phyloP scores from a whole-genome alignment of 2,329 filamentous ascomycete species.

The Apiospora sp. region DNA sequence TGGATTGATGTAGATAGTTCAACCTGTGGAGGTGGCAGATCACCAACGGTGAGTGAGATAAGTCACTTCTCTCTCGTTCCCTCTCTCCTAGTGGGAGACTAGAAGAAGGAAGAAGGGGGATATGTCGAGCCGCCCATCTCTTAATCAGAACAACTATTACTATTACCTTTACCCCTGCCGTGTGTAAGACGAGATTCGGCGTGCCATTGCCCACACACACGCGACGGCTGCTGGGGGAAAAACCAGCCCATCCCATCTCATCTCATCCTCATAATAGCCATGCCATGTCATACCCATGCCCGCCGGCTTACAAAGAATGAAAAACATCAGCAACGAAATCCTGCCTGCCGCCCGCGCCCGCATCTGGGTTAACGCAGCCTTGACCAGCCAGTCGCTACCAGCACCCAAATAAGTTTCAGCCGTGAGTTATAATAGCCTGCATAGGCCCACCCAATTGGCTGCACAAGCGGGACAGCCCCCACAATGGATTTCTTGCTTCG shows the following conservation, averaged over 20 bases:
- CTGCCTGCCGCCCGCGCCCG: background rate
- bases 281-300: background rate
- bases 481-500: background rate
- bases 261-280: background rate
- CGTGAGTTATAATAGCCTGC: too few relatives aligned
- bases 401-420: too few relatives aligned
- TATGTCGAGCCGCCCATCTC: background rate
- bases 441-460: too few relatives aligned
- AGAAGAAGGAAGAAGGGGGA: background rate
- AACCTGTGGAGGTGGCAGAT: background rate
- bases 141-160: background rate
- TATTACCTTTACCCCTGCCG: background rate
- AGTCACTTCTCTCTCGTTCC: background rate
- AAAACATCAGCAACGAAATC: background rate
- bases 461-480: background rate
- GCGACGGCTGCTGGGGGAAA: background rate
- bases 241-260: background rate
- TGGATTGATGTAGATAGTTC: background rate
- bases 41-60: background rate
- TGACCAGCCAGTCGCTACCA: too few relatives aligned
- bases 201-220: background rate
- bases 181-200: background rate
- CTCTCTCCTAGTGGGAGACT: background rate
- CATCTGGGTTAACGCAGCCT: background rate
- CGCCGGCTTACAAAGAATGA: background rate